Percentiles rank a stretch among this genome's conserved stretches.
Conservation (phyloP, 495 filamentous ascomycete genomes). For the Parachaetomium inaequale region DNA sequence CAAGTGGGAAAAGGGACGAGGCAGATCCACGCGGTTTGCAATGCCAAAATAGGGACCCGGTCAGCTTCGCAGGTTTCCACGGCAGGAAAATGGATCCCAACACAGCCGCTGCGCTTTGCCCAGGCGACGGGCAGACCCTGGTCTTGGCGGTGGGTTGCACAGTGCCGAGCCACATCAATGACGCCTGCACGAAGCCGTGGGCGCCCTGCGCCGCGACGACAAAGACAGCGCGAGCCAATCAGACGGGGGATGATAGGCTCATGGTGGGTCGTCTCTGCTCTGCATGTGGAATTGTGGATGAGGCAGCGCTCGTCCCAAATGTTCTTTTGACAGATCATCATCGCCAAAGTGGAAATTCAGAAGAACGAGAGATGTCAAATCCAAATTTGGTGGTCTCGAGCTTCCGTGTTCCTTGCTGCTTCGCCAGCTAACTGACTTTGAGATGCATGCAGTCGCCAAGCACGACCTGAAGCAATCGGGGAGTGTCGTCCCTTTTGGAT, state of each 20-base stretch:
- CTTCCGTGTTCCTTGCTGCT: not conserved
- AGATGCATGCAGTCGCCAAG: not conserved
- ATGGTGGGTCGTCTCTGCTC: not conserved
- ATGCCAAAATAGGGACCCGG: constrained; percentile 7
- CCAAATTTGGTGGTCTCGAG: not conserved
- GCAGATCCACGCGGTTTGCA: not conserved
- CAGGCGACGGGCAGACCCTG: constrained; percentile 10
- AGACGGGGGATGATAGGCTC: not conserved
- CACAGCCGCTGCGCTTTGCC: constrained; percentile 18
- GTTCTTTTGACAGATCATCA: too few relatives aligned
- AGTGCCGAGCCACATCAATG: constrained; percentile 16
- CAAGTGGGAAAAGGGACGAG: not conserved
- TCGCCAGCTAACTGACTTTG: not conserved
- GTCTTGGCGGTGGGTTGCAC: constrained; percentile 6
- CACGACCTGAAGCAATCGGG: not conserved
- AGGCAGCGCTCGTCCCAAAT: not conserved
- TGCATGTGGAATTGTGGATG: not conserved
- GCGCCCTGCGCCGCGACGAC: not conserved
- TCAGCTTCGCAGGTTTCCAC: constrained; percentile 8
- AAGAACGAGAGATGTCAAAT: too few relatives aligned
- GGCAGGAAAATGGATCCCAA: constrained; percentile 12
- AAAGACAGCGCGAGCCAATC: not conserved
- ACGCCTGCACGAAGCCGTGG: constrained; percentile 4
- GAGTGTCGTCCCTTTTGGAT: not conserved
- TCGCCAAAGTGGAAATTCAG: too few relatives aligned